A percentile compares a stretch with the other conserved stretches of the same genome.
Evolutionary conservation across 768 basidiomycete genomes (phyloP).

Genomic region (Tubosaeta brunneosetosa): DNA sequence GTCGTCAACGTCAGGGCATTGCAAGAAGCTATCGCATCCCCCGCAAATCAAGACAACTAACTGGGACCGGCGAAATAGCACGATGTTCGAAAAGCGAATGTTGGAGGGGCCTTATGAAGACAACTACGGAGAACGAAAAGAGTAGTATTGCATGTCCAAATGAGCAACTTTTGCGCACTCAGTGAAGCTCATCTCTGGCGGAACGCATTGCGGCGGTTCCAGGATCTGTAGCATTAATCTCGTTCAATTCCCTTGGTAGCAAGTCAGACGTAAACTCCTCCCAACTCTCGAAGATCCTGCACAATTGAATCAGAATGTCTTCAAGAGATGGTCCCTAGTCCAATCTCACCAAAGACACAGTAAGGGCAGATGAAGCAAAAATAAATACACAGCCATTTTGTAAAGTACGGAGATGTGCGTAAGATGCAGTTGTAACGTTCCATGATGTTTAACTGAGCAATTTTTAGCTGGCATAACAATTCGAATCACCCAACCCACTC

Average conservation of each 20-base stretch:
- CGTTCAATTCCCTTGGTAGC: too few relatives aligned
- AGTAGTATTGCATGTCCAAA: not conserved
- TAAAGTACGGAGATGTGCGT: conserved; percentile 25
- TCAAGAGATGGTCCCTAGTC: not conserved
- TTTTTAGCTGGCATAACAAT: conserved; percentile 5
- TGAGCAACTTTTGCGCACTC: not conserved
- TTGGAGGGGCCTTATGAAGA: too few relatives aligned
- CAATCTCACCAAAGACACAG: not conserved
- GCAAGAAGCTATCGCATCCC: not conserved
- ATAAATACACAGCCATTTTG: conserved; percentile 22
- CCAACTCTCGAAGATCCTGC: not conserved
- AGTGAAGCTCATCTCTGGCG: too few relatives aligned
- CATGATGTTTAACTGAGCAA: conserved; percentile 7
- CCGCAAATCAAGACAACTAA: not conserved
- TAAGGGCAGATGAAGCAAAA: not conserved
- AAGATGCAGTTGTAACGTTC: conserved; percentile 13
- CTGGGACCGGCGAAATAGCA: not conserved
- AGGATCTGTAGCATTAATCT: too few relatives aligned
- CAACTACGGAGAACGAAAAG: not conserved
- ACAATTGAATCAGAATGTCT: not conserved
- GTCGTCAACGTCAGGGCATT: not conserved
- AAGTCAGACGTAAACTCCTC: not conserved
- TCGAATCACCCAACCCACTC: conserved; percentile 2
- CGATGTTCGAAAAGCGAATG: not conserved
- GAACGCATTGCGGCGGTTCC: too few relatives aligned